Conservation (phyloP, 345 rosid genomes). For the Punica granatum region DNA sequence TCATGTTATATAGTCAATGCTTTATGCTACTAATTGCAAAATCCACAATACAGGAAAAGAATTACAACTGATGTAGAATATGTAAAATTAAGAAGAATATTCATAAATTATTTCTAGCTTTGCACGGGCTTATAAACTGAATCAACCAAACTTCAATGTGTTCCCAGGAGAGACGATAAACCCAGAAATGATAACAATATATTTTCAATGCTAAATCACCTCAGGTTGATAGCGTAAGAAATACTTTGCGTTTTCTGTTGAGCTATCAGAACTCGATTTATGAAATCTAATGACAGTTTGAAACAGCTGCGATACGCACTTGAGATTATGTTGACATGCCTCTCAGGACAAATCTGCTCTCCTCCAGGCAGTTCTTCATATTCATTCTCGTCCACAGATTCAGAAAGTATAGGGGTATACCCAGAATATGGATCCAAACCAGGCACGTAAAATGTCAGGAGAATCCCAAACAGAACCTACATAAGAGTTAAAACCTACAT, state of each 20-base stretch:
- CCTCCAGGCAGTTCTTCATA: conserved; percentile 92
- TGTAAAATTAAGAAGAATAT: neutral
- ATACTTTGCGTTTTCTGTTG: neutral
- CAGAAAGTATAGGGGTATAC: conserved; percentile 54
- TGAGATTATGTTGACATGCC: conserved; percentile 63
- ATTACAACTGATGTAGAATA: neutral
- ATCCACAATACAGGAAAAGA: neutral
- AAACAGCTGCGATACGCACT: conserved; percentile 35
- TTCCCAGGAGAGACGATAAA: neutral
- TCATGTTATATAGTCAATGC: neutral
- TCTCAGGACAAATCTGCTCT: conserved; percentile 89
- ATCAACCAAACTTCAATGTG: no score
- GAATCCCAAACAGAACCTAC: conserved; percentile 82
- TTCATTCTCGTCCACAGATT: conserved; percentile 52
- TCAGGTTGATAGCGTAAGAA: neutral
- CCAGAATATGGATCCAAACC: conserved; percentile 88
- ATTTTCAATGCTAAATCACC: neutral
- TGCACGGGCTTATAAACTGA: neutral
- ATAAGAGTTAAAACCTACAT: conserved; percentile 13
- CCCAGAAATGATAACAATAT: neutral
- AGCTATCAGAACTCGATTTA: neutral
- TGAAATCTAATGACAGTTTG: neutral
- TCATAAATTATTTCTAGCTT: neutral
- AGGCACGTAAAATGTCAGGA: conserved; percentile 70
- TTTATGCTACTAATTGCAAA: neutral